phyloP scores from a whole-genome alignment of 1,284 basidiomycete genomes.

The Salmacisia buchloeana region DNA sequence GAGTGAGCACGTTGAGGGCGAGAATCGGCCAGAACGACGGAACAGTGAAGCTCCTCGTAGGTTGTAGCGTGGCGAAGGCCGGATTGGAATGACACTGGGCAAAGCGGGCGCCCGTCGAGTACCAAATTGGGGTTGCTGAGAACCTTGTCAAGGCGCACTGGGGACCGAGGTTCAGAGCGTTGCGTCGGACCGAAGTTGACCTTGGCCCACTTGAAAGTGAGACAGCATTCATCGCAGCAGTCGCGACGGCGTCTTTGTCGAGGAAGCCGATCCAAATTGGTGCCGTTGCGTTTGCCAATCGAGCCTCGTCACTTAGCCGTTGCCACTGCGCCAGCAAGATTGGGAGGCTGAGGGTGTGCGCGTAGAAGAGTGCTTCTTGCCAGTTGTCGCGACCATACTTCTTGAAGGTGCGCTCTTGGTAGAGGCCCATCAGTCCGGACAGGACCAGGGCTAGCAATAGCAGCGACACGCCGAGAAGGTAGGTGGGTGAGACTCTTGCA shows the following conservation, averaged over 20 bases:
- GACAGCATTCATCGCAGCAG: no score
- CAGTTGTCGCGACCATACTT: slow-evolving; percentile 65
- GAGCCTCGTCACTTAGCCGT: slow-evolving; percentile 18
- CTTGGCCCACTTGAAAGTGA: not conserved
- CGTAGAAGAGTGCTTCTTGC: slow-evolving; percentile 87
- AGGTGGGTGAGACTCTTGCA: slow-evolving; percentile 50
- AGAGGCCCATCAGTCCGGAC: slow-evolving; percentile 74
- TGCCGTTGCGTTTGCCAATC: slow-evolving; percentile 25
- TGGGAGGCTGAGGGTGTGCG: slow-evolving; percentile 64
- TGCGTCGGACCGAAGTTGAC: slow-evolving; percentile 16
- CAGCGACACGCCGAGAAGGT: slow-evolving; percentile 67
- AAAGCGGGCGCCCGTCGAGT: not conserved
- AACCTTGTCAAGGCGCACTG: slow-evolving; percentile 44
- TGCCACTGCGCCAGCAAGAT: slow-evolving; percentile 55
- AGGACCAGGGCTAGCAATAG: slow-evolving; percentile 72
- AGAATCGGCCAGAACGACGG: slow-evolving; percentile 67
- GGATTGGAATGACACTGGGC: not conserved
- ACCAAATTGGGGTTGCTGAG: slow-evolving; percentile 3
- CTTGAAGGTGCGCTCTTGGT: slow-evolving; percentile 75
- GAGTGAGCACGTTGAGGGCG: slow-evolving; percentile 68
- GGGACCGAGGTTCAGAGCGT: slow-evolving; percentile 59
- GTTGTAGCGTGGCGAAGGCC: not conserved
- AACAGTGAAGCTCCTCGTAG: slow-evolving; percentile 49
- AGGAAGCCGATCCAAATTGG: slow-evolving; percentile 7
- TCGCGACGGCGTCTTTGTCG: no score